Base-by-base conservation (phyloP, 495 filamentous ascomycete genomes). In the Penicillium longicatenatum region DNA sequence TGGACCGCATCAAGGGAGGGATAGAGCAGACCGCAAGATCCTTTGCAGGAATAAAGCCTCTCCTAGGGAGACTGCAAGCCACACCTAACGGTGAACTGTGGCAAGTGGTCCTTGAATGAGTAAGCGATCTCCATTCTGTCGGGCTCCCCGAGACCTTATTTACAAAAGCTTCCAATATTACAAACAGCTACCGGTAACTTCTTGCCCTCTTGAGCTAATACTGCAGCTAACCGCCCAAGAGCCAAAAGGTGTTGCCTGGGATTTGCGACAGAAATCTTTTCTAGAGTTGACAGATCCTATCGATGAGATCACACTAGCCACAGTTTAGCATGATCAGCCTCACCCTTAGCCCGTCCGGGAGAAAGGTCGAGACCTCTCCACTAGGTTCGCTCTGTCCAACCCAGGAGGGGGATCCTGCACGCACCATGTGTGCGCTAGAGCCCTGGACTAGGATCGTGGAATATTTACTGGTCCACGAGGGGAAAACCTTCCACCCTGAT, bases 81-180 rank as follows among this genome's bases (percentile, higher is more conserved):
- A 66, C 66, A 61, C 17, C 49, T 21, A 61, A 66, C 60, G 60
- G 58, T 56, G 55, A 50, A 39, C 10, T 66, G 63, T 69, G 66
- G 66, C 60, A 53, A 50, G 35, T 58, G 47, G 16, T 19, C 19
- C 21, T 50, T 22, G 41, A 42, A 17, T 59, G 50, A 41, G 35
- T 49, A 57, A 59, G 26, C 20, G 10, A 51, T 29, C 20, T 44
- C 50, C 51, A 52, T 59, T 50, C 49, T 33, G 29, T 65, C 58
- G 65, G 58, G 30, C 52, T 58, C 59, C 14, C 64, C 61, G 61
- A 57, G 35, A 55, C 54, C 17, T 29, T 50, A 4, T 20, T 43
- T 11, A 24, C n/a, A 20, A 11, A 49, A 22, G 10, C 33, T 39
- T n/a, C 24, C 24, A 52, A 52, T 37, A 58, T 46, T 53, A n/a